Conservation (phyloP, 2,329 filamentous ascomycete genomes). For the Colletotrichum falcatum region DNA sequence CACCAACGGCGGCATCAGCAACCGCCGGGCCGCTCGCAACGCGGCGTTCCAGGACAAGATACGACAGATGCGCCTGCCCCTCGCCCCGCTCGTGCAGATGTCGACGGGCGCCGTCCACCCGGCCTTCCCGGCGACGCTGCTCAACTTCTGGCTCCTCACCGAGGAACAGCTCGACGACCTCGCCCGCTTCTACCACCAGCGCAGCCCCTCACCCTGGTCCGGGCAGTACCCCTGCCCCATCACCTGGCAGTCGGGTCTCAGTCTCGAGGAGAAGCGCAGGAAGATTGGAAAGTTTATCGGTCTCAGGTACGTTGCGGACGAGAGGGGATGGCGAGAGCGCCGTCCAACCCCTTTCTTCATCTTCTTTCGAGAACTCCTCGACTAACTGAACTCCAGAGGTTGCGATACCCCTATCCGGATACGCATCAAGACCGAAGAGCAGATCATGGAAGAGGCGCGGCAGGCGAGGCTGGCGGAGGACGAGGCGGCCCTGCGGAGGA, state of each 20-base stretch:
- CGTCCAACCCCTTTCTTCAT: conserved; percentile 25
- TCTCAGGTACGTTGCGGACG: conserved; percentile 64
- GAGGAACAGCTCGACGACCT: conserved; percentile 77
- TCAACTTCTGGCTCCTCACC: conserved; percentile 80
- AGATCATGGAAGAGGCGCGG: conserved; percentile 59
- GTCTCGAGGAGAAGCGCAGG: conserved; percentile 75
- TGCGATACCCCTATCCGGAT: conserved; percentile 40
- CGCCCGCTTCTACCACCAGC: conserved; percentile 80
- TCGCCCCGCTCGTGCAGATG: conserved; percentile 75
- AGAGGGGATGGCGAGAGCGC: conserved; percentile 56
- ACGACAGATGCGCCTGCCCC: conserved; percentile 71
- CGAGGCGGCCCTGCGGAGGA: conserved; percentile 62
- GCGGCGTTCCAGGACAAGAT: conserved; percentile 71
- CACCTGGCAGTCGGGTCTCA: conserved; percentile 66
- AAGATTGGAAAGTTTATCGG: conserved; percentile 82
- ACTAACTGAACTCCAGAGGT: conserved; percentile 25
- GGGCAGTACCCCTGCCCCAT: conserved; percentile 76
- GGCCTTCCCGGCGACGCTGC: conserved; percentile 73
- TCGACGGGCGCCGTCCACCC: conserved; percentile 72
- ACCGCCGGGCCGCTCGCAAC: conserved; percentile 56
- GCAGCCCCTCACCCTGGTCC: conserved; percentile 66
- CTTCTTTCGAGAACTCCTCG: conserved; percentile 2
- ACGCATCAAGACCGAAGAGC: conserved; percentile 57
- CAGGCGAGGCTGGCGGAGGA: conserved; percentile 54
- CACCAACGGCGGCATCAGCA: conserved; percentile 46